phyloP scores from a whole-genome alignment of 2,329 filamentous ascomycete species.

The Blastomyces emzantsi region DNA sequence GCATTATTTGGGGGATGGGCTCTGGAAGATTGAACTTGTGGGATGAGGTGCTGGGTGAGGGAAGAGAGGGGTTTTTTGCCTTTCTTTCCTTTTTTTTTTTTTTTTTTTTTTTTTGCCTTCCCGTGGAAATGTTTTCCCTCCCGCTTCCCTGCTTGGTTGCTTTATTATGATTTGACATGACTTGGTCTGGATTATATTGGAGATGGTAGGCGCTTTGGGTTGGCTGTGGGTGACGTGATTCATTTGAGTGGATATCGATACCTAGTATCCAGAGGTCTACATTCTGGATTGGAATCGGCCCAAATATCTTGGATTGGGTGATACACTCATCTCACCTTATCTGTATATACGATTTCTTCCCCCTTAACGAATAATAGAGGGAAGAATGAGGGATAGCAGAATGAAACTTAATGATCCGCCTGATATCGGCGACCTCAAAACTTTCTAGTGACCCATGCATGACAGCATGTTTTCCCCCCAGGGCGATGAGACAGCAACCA shows the following conservation, averaged over 20 bases:
- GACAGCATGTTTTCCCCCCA: not conserved
- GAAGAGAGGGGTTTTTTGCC: slow-evolving; percentile 39
- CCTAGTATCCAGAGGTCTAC: not conserved
- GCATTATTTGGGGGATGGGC: slow-evolving; percentile 86
- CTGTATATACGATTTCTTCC: not conserved
- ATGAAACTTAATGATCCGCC: not conserved
- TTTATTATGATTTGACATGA: not conserved
- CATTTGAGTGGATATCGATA: not conserved
- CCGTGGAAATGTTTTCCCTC: not conserved
- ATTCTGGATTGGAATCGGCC: not conserved
- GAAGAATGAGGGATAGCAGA: not conserved
- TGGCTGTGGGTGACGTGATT: not conserved
- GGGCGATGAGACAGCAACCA: not conserved
- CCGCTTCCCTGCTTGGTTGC: not conserved
- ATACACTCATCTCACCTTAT: not conserved
- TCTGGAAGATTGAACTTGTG: slow-evolving; percentile 64
- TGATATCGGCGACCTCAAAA: not conserved
- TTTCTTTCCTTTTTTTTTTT: slow-evolving; percentile 33
- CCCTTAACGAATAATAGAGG: not conserved
- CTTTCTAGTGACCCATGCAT: too few species aligned
- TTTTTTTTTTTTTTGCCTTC: slow-evolving; percentile 7
- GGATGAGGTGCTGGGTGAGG: not conserved
- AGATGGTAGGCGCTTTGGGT: slow-evolving; percentile 1
- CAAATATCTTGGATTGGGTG: not conserved
- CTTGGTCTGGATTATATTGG: not conserved